A percentile compares a stretch with the other conserved stretches of the same genome.
Evolutionary conservation across 2,329 filamentous ascomycete genomes (phyloP).

Genomic region (Phaeosphaeria sp.): DNA sequence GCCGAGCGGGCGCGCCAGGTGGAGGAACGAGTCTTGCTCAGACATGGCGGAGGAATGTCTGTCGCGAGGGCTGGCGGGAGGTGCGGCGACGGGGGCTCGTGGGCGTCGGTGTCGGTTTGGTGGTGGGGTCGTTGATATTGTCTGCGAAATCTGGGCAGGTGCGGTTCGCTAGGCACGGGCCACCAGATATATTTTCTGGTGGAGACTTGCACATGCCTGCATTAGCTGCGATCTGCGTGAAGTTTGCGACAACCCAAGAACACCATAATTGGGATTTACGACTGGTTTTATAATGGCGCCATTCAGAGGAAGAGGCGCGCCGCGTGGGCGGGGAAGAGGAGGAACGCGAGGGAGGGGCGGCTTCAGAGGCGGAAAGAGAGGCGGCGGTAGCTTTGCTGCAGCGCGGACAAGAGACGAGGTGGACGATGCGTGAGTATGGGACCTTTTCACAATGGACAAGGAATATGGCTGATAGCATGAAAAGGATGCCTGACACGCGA

Average conservation of each 20-base stretch:
- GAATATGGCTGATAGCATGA: conserved; percentile 19
- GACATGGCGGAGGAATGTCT: conserved; percentile 70
- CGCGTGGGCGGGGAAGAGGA: conserved; percentile 13
- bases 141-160: conserved; percentile 42
- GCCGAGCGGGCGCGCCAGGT: conserved; percentile 90
- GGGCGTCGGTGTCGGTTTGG: conserved; percentile 21
- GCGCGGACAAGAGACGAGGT: conserved; percentile 37
- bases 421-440: conserved; percentile 40
- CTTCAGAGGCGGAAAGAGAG: conserved; percentile 35
- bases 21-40: conserved; percentile 84
- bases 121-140: conserved; percentile 38
- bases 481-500: conserved; percentile 19
- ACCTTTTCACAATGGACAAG: conserved; percentile 5
- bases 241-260: conserved; percentile 3
- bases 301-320: conserved; percentile 15
- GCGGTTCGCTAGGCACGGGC: conserved; percentile 40
- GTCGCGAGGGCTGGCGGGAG: conserved; percentile 12
- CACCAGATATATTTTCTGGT: conserved; percentile 28
- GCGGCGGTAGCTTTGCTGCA: conserved; percentile 38
- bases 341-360: conserved; percentile 19
- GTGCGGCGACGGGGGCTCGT: conserved; percentile 18
- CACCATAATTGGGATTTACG: conserved; percentile 6
- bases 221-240: conserved; percentile 17
- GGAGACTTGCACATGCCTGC: conserved; percentile 5
- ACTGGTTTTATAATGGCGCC: conserved; percentile 18